These are phyloP conservation scores for Casuarina cunninghamiana DNA, from an alignment of 306 rosid species.

Conservation along the genomic window DNA sequence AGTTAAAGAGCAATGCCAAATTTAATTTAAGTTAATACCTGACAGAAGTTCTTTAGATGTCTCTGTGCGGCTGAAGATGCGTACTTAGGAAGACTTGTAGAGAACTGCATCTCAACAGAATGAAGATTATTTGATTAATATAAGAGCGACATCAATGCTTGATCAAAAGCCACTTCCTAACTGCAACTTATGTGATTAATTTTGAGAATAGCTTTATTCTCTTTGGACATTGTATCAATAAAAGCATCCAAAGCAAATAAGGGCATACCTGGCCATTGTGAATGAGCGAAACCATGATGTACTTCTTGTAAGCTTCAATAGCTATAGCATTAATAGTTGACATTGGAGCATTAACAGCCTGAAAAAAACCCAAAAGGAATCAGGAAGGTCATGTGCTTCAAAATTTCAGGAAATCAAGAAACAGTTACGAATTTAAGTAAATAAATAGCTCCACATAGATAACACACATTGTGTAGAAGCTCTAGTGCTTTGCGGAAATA, in stretches of 20 bases:
- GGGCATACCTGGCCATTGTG: conserved; percentile 75
- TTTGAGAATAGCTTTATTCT: neutral
- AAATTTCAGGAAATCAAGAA: conserved; percentile 17
- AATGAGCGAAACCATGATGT: conserved; percentile 82
- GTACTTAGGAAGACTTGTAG: conserved; percentile 75
- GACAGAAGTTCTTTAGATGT: conserved; percentile 65
- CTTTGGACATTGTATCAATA: neutral
- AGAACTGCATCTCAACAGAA: conserved; percentile 56
- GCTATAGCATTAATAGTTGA: conserved; percentile 68
- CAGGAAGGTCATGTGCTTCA: neutral
- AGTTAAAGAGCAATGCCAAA: conserved; percentile 8
- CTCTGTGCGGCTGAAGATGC: conserved; percentile 79
- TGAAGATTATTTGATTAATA: conserved; percentile 24
- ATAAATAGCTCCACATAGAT: conserved; percentile 17
- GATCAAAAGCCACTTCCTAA: neutral
- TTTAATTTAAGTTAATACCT: conserved; percentile 42
- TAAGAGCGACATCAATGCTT: neutral
- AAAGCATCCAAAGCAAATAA: conserved; percentile 19
- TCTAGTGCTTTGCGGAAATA: conserved; percentile 78
- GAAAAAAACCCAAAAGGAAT: conserved; percentile 31
- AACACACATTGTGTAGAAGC: conserved; percentile 83
- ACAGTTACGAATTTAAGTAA: conserved; percentile 20
- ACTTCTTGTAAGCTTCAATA: conserved; percentile 93
- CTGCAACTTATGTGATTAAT: neutral
- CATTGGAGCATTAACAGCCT: conserved; percentile 99